A percentile compares a stretch with the other conserved stretches of the same genome.
Conservation (phyloP, 257 asterid species). For the Gentiana dahurica region DNA sequence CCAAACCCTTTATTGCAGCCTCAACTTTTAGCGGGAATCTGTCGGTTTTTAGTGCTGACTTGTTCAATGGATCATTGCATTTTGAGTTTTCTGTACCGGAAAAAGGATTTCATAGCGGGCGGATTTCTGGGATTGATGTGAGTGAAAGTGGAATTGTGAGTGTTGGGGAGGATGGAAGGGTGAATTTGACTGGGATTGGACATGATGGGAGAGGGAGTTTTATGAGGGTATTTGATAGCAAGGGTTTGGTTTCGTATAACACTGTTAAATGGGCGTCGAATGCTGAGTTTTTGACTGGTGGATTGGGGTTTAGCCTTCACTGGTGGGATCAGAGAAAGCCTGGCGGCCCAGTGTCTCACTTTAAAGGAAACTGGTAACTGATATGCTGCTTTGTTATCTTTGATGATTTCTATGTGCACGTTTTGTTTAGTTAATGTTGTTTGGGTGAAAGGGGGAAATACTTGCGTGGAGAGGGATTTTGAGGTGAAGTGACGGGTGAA, state of each 20-base stretch:
- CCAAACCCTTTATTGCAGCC: conserved; percentile 55
- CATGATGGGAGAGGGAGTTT: conserved; percentile 21
- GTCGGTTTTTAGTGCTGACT: conserved; percentile 41
- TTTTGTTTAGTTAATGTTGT: not conserved
- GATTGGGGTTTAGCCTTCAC: conserved; percentile 70
- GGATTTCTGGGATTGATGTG: conserved; percentile 51
- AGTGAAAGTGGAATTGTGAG: conserved; percentile 57
- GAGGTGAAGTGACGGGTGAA: no score
- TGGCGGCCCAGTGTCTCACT: conserved; percentile 64
- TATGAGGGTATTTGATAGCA: conserved; percentile 53
- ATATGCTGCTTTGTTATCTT: not conserved
- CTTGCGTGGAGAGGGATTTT: no score
- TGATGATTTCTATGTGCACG: not conserved
- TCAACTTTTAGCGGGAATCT: conserved; percentile 50
- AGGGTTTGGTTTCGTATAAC: conserved; percentile 62
- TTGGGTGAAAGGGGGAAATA: no score
- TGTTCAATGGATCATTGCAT: conserved; percentile 31
- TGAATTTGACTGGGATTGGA: conserved; percentile 39
- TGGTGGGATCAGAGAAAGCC: conserved; percentile 90
- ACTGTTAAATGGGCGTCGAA: conserved; percentile 91
- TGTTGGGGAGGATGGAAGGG: conserved; percentile 84
- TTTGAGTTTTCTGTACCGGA: conserved; percentile 31
- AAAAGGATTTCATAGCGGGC: conserved; percentile 48
- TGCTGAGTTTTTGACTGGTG: conserved; percentile 76
- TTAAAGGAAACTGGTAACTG: conserved; percentile 68